phyloP scores from a whole-genome alignment of 805 yeast genomes.

The Cyberlindnera xishuangbannaensis region DNA sequence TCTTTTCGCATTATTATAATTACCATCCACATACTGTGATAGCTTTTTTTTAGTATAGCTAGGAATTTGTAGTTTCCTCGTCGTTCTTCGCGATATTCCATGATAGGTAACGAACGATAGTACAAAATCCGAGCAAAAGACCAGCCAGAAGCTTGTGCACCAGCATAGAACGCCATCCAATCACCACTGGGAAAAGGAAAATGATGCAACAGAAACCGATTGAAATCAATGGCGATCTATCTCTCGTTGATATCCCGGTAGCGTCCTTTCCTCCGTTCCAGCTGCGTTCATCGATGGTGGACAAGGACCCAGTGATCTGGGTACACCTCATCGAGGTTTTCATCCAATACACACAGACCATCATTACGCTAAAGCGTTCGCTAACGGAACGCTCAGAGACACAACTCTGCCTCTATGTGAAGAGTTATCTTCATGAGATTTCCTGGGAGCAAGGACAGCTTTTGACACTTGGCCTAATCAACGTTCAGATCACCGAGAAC shows the following conservation, averaged over 20 bases:
- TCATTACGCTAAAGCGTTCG: slow-evolving; percentile 30
- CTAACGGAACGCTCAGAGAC: slow-evolving; percentile 51
- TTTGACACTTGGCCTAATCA: slow-evolving; percentile 65
- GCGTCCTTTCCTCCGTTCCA: slow-evolving; percentile 72
- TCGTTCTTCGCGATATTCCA: too few relatives aligned
- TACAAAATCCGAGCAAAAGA: too few relatives aligned
- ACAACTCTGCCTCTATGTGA: slow-evolving; percentile 51
- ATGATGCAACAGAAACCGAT: too few relatives aligned
- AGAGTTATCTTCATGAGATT: slow-evolving; percentile 54
- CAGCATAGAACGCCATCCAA: too few relatives aligned
- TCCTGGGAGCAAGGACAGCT: slow-evolving; percentile 55
- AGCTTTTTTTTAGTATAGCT: too few relatives aligned
- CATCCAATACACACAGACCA: slow-evolving; percentile 41
- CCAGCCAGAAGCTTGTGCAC: too few relatives aligned
- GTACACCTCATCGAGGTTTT: slow-evolving; percentile 64
- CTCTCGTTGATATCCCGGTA: slow-evolving; percentile 42
- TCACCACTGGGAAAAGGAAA: too few relatives aligned
- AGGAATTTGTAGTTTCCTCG: too few relatives aligned
- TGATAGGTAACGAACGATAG: too few relatives aligned
- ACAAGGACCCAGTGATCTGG: slow-evolving; percentile 83
- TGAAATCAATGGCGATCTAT: slow-evolving; percentile 6
- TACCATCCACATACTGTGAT: too few relatives aligned
- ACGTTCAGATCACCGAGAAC: slow-evolving; percentile 58
- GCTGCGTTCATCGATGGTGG: slow-evolving; percentile 69
- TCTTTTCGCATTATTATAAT: too few relatives aligned